These are phyloP conservation scores for Rhodotorula glutinis DNA, from an alignment of 1,284 basidiomycete species.

Conservation along the genomic window DNA sequence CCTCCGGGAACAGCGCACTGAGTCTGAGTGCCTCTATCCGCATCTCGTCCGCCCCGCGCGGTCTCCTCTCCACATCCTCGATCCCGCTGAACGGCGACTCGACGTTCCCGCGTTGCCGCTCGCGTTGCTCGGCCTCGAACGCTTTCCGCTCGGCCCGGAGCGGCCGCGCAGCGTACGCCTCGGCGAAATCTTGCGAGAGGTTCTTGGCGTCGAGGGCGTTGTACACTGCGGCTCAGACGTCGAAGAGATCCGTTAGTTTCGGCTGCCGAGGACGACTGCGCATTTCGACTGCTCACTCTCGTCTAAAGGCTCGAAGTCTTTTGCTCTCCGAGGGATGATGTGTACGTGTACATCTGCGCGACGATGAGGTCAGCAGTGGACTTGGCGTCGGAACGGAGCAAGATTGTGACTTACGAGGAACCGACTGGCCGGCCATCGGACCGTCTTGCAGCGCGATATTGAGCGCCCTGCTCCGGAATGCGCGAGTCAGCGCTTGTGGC, in stretches of 20 bases:
- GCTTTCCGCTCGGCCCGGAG: constrained; percentile 24
- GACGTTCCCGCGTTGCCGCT: constrained; percentile 19
- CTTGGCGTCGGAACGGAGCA: constrained; percentile 64
- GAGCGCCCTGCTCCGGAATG: constrained; percentile 11
- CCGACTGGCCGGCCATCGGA: constrained; percentile 71
- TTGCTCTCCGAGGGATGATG: constrained; percentile 63
- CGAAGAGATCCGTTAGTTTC: not conserved
- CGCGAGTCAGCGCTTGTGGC: not conserved
- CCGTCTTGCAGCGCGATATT: constrained; percentile 66
- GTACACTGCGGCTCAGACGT: constrained; percentile 21
- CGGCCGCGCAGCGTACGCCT: constrained; percentile 16
- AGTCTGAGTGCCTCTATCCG: constrained; percentile 69
- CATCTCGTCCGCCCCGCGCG: constrained; percentile 70
- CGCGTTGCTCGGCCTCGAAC: constrained; percentile 15
- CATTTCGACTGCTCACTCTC: constrained; percentile 27
- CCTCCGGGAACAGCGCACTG: constrained; percentile 18
- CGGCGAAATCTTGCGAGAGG: constrained; percentile 33
- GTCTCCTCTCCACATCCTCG: constrained; percentile 52
- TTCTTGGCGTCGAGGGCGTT: constrained; percentile 42
- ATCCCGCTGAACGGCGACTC: constrained; percentile 28
- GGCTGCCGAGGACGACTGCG: not conserved
- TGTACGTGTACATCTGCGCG: constrained; percentile 74
- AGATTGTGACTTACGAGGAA: constrained; percentile 78
- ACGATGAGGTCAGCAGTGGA: constrained; percentile 35
- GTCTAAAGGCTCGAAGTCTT: constrained; percentile 55